These are phyloP conservation scores for Cyclotella kingstonii DNA, from an alignment of 108 stramenopile species.

Conservation along the genomic window DNA sequence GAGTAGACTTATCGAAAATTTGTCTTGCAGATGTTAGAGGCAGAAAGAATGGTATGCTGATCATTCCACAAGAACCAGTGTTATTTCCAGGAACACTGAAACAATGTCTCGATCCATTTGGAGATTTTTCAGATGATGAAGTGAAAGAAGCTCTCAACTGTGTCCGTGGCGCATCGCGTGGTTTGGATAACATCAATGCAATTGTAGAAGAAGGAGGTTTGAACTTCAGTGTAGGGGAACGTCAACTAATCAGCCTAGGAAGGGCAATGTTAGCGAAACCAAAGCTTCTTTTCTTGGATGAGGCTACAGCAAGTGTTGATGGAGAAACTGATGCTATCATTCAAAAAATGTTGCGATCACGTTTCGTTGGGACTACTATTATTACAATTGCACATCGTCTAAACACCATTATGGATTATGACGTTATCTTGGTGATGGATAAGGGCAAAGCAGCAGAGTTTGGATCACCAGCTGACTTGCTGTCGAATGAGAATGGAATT, in stretches of 20 bases:
- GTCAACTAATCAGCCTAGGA: constrained; percentile 90
- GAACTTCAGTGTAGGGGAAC: constrained; percentile 89
- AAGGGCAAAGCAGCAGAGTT: constrained; percentile 81
- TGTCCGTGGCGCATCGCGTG: constrained; percentile 34
- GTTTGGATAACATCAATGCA: constrained; percentile 25
- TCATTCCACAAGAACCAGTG: constrained; percentile 97
- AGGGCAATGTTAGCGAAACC: constrained; percentile 78
- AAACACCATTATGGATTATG: constrained; percentile 96
- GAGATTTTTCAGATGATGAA: constrained; percentile 58
- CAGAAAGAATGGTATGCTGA: constrained; percentile 62
- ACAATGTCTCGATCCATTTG: constrained; percentile 91
- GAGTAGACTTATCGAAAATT: constrained; percentile 66
- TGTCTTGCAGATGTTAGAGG: constrained; percentile 78
- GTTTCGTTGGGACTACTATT: constrained; percentile 79
- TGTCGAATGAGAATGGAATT: constrained; percentile 48
- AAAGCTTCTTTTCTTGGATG: constrained; percentile 73
- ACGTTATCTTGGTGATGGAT: constrained; percentile 87
- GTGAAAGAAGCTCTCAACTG: constrained; percentile 71
- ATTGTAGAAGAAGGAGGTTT: constrained; percentile 83
- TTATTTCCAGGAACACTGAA: constrained; percentile 88
- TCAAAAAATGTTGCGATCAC: constrained; percentile 81
- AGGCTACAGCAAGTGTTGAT: constrained; percentile 64
- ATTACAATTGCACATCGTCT: constrained; percentile 92
- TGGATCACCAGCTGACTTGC: constrained; percentile 79
- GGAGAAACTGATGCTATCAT: constrained; percentile 84